Conservation (phyloP, 176 grass and related monocot genomes). For the Carex myosuroides region DNA sequence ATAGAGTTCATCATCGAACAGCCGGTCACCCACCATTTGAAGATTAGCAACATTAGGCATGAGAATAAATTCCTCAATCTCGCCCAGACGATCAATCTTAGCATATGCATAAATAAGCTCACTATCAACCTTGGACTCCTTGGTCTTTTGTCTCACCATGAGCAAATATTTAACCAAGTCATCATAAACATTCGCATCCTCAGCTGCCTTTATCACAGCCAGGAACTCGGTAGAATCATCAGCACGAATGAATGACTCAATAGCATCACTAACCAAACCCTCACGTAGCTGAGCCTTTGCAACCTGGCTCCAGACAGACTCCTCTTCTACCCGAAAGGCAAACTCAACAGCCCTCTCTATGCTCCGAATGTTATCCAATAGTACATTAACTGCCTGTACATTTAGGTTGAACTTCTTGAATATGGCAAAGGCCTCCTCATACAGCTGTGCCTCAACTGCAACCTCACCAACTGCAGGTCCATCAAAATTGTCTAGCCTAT, state of each 20-base stretch:
- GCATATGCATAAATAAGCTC: slow-evolving; percentile 97
- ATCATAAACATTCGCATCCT: slow-evolving; percentile 77
- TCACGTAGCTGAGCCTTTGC: slow-evolving; percentile 85
- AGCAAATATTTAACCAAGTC: slow-evolving; percentile 75
- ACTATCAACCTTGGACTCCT: slow-evolving; percentile 71
- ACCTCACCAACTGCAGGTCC: slow-evolving; percentile 95
- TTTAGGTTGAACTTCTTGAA: slow-evolving; percentile 99
- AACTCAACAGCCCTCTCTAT: slow-evolving; percentile 96
- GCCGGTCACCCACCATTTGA: slow-evolving; percentile 82
- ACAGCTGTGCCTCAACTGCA: slow-evolving; percentile 83
- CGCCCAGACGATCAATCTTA: slow-evolving; percentile 74
- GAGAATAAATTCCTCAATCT: slow-evolving; percentile 94
- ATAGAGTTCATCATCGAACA: slow-evolving; percentile 89
- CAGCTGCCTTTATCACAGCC: slow-evolving; percentile 75
- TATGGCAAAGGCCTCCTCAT: slow-evolving; percentile 94
- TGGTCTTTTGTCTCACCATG: slow-evolving; percentile 84
- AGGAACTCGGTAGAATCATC: slow-evolving; percentile 85
- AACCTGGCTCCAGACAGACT: slow-evolving; percentile 98
- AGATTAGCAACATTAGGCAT: slow-evolving; percentile 99
- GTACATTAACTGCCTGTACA: slow-evolving; percentile 87
- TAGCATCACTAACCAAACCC: slow-evolving; percentile 90
- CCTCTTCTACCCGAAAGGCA: slow-evolving; percentile 87
- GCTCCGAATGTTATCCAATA: slow-evolving; percentile 77
- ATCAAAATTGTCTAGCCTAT: slow-evolving; percentile 98
- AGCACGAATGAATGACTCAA: slow-evolving; percentile 92